Base-by-base conservation (phyloP, 2,329 filamentous ascomycete genomes). In the Drechslerella coelobrocha region DNA sequence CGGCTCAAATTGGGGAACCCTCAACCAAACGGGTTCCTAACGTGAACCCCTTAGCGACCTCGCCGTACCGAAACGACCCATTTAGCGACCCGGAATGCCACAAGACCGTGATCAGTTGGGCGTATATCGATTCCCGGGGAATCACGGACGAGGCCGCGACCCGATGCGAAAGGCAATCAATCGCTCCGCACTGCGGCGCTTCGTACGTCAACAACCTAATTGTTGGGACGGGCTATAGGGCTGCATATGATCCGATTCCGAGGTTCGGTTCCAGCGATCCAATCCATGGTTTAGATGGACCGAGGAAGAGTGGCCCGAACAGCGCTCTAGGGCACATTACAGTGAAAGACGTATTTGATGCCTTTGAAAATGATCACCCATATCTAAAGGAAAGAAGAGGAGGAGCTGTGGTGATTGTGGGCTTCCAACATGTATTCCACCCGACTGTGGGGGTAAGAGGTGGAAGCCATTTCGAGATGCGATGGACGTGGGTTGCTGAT, bases 21-120 rank as follows among this genome's bases (percentile, higher is more conserved):
- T 5, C 19, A 29, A 23, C 12, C 1, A 6, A 2, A 21, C 2
- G 23, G 12, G 10, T 14, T 9, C 47, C n/a, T 8, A 54, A 8
- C 24, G 27, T 2, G 14, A 48, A 54, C 21, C n/a, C 59, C 9
- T 31, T 62, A 27, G 19, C 39, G 10, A 47, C 23, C 1, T 62
- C 59, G 3, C 48, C 50, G 6, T 62, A 54, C 21, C 24, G 59
- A 17, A 37, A 54, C 8, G 59, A 62, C 23, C 5, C 59, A 3
- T 62, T 62, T 17, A 62, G 59, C 26, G 21, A 62, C 24, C 48
- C 50, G 1, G 31, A 26, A 14, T 47, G 27, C 19, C 14, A 62
- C 17, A 62, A 62, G 26, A 54, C 52, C 19, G 59, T 62, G 24
- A 45, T 62, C 19, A 62, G 59, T 19, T 62, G 59, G 59, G 48